These are phyloP conservation scores for Kuraishia ogatae DNA, from an alignment of 805 yeast species.

Conservation along the genomic window DNA sequence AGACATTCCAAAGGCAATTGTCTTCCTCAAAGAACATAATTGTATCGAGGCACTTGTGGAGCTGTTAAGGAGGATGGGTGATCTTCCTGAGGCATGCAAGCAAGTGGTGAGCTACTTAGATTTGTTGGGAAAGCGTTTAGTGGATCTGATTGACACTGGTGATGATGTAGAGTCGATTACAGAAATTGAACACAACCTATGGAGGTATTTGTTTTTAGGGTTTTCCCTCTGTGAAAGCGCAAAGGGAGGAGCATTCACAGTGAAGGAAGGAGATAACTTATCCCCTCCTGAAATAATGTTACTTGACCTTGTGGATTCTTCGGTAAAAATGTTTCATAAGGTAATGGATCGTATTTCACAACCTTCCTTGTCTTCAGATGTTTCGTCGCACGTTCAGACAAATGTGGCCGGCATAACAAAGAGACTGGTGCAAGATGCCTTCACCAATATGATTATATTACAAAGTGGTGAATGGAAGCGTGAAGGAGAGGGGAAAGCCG, in stretches of 20 bases:
- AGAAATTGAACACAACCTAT: constrained; percentile 20
- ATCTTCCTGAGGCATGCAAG: not conserved
- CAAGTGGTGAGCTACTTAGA: not conserved
- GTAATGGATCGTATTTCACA: not conserved
- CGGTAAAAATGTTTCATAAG: constrained; percentile 24
- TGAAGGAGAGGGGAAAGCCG: constrained; percentile 11
- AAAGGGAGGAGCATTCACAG: constrained; percentile 4
- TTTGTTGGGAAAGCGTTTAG: not conserved
- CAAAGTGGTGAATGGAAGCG: not conserved
- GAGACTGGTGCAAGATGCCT: constrained; percentile 31
- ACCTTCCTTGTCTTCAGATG: not conserved
- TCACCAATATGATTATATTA: constrained; percentile 28
- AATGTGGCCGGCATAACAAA: constrained; percentile 24
- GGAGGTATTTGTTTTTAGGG: constrained; percentile 25
- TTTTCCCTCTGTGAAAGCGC: constrained; percentile 21
- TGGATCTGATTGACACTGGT: constrained; percentile 14
- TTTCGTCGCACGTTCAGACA: not conserved
- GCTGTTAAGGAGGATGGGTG: constrained; percentile 14
- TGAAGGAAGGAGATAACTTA: constrained; percentile 11
- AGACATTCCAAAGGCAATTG: constrained; percentile 8
- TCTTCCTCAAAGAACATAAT: constrained; percentile 14
- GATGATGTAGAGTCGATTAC: constrained; percentile 8
- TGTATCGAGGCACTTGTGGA: constrained; percentile 25
- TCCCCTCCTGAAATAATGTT: constrained; percentile 28
- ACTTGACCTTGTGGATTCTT: constrained; percentile 27